Percentiles rank a stretch among this genome's conserved stretches.
Conservation (phyloP, 192 early-diverging fungal species). For the Coemansia reversa region DNA sequence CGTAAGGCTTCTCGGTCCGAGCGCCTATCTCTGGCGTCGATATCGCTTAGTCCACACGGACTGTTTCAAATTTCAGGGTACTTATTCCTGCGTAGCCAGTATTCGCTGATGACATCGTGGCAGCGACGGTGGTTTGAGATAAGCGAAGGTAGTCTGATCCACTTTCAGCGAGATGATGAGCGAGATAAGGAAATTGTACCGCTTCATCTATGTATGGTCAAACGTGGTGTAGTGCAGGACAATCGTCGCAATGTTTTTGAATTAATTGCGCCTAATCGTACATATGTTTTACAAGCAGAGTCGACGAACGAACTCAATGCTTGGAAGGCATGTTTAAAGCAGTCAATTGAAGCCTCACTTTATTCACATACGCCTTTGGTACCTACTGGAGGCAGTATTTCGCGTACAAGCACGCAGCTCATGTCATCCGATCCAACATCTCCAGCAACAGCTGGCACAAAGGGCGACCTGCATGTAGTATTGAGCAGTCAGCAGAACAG, state of each 20-base stretch:
- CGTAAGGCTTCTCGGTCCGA: slow-evolving; percentile 14
- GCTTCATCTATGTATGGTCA: slow-evolving; percentile 75
- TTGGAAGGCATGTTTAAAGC: slow-evolving; percentile 66
- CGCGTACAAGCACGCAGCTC: slow-evolving; percentile 18
- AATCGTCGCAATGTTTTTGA: slow-evolving; percentile 75
- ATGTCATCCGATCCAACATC: not conserved
- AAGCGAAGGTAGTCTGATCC: slow-evolving; percentile 59
- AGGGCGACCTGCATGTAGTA: slow-evolving; percentile 7
- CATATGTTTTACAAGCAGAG: slow-evolving; percentile 75
- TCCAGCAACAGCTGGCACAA: not conserved
- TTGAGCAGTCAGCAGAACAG: slow-evolving; percentile 15
- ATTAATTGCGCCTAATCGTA: slow-evolving; percentile 76
- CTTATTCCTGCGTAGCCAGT: slow-evolving; percentile 73
- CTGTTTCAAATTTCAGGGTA: slow-evolving; percentile 70
- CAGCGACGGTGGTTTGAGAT: slow-evolving; percentile 76
- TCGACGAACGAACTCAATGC: slow-evolving; percentile 66
- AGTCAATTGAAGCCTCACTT: slow-evolving; percentile 46
- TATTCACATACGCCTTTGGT: slow-evolving; percentile 29
- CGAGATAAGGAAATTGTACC: slow-evolving; percentile 61
- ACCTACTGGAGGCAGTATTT: not conserved
- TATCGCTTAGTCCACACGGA: slow-evolving; percentile 42
- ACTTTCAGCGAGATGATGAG: slow-evolving; percentile 58
- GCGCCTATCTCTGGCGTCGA: slow-evolving; percentile 38
- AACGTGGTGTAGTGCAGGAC: slow-evolving; percentile 60
- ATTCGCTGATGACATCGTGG: slow-evolving; percentile 76